phyloP scores from a whole-genome alignment of 2,329 filamentous ascomycete species.

The Exophiala alcalophila region DNA sequence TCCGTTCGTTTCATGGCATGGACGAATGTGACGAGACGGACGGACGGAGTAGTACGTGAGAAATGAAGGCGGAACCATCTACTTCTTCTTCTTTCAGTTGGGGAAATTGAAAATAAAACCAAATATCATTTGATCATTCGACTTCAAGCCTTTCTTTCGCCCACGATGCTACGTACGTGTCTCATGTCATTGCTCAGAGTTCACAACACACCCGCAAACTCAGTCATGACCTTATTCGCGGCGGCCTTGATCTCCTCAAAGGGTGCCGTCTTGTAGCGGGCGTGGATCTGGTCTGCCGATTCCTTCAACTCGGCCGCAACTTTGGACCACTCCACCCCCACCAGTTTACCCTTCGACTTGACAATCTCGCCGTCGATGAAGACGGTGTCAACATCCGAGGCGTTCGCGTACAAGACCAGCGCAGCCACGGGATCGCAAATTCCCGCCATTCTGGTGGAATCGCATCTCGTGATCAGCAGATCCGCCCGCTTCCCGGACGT shows the following conservation, averaged over 20 bases:
- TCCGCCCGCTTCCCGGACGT: slow-evolving; percentile 34
- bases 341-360: slow-evolving; percentile 25
- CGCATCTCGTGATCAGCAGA: slow-evolving; percentile 33
- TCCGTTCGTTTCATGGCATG: too few relatives aligned
- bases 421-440: slow-evolving; percentile 34
- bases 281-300: slow-evolving; percentile 1
- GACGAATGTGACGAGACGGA: too few relatives aligned
- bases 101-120: too few relatives aligned
- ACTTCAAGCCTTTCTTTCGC: too few relatives aligned
- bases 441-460: slow-evolving; percentile 31
- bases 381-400: slow-evolving; percentile 33
- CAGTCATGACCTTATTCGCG: not conserved
- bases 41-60: too few relatives aligned
- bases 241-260: slow-evolving; percentile 10
- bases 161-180: too few relatives aligned
- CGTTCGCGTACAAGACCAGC: slow-evolving; percentile 33
- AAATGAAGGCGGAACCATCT: too few relatives aligned
- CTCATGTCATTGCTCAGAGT: too few relatives aligned
- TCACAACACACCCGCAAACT: not conserved
- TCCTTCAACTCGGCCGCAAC: slow-evolving; percentile 7
- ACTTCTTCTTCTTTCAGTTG: too few relatives aligned
- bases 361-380: slow-evolving; percentile 33
- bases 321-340: slow-evolving; percentile 15
- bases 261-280: slow-evolving; percentile 10
- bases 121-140: too few relatives aligned